Evolutionary conservation across 2,329 filamentous ascomycete species (phyloP).

Genomic region (Cryphonectria naterciae): DNA sequence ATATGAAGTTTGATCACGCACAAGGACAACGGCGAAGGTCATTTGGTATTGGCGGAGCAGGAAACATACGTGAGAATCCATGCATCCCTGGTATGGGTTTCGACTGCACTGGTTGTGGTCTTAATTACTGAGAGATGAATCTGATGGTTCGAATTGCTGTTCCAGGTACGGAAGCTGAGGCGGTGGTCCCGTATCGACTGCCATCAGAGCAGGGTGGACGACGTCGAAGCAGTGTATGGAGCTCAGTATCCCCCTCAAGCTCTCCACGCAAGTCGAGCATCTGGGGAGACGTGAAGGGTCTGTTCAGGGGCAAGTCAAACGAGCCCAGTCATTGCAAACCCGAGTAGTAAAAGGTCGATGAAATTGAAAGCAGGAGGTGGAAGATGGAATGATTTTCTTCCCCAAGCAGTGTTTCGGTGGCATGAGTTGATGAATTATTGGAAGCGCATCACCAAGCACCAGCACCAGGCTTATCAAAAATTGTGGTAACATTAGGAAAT

Average conservation of each 20-base stretch:
- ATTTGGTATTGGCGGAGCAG: conserved; percentile 24
- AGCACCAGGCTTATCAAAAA: no score
- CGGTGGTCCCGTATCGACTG: conserved; percentile 5
- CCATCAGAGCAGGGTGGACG: conserved; percentile 14
- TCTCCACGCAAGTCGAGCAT: background rate
- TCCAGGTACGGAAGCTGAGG: conserved; percentile 21
- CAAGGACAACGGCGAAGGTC: conserved; percentile 9
- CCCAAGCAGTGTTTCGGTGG: background rate
- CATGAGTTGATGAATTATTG: background rate
- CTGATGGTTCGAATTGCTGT: background rate
- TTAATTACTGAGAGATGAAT: no score
- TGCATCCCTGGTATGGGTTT: background rate
- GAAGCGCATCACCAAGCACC: background rate
- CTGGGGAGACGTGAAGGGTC: conserved; percentile 3
- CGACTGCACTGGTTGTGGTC: background rate
- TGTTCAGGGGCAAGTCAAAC: conserved; percentile 13
- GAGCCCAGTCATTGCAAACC: background rate
- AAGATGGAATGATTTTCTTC: background rate
- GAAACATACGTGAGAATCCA: conserved; percentile 22
- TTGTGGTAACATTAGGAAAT: no score
- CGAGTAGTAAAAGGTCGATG: no score
- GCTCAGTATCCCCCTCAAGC: conserved; percentile 7
- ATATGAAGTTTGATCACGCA: background rate
- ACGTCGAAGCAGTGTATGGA: conserved; percentile 20
- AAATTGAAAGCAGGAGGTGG: background rate